phyloP scores from a whole-genome alignment of 441 rosid species.

The Syzygium syzygioides region DNA sequence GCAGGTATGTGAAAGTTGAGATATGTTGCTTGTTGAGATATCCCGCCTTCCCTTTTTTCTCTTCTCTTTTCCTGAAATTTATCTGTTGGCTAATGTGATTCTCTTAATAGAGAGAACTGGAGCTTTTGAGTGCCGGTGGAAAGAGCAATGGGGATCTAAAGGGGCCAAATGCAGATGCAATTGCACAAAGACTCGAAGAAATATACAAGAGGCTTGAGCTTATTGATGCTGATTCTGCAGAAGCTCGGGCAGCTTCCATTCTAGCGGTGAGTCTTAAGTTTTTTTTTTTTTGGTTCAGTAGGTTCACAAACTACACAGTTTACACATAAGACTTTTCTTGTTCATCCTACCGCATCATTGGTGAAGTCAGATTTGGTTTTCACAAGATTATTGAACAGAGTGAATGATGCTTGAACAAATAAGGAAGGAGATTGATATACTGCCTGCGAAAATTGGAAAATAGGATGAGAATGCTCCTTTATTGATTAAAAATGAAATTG shows the following conservation, averaged over 20 bases:
- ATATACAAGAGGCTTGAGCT: constrained; percentile 92
- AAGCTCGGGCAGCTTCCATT: constrained; percentile 94
- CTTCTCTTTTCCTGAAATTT: neutral
- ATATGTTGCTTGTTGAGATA: neutral
- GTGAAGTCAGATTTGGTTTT: neutral
- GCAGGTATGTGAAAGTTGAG: constrained; percentile 41
- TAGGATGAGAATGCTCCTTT: neutral
- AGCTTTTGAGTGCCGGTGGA: constrained; percentile 42
- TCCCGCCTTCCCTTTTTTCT: neutral
- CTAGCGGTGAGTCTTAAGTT: constrained; percentile 64
- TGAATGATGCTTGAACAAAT: neutral
- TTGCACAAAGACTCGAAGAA: constrained; percentile 65
- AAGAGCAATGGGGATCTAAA: constrained; percentile 38
- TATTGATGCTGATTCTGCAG: constrained; percentile 92
- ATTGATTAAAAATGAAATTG: neutral
- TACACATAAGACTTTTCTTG: neutral
- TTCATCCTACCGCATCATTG: neutral
- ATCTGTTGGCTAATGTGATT: neutral
- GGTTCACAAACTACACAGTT: neutral
- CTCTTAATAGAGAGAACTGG: constrained; percentile 60
- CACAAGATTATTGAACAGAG: neutral
- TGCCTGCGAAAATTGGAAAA: neutral
- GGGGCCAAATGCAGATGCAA: constrained; percentile 51
- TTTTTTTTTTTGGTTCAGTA: neutral
- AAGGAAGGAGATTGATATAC: neutral